Evolutionary conservation across 129 eudicot genomes (phyloP).

Genomic region (Lonicera japonica): DNA sequence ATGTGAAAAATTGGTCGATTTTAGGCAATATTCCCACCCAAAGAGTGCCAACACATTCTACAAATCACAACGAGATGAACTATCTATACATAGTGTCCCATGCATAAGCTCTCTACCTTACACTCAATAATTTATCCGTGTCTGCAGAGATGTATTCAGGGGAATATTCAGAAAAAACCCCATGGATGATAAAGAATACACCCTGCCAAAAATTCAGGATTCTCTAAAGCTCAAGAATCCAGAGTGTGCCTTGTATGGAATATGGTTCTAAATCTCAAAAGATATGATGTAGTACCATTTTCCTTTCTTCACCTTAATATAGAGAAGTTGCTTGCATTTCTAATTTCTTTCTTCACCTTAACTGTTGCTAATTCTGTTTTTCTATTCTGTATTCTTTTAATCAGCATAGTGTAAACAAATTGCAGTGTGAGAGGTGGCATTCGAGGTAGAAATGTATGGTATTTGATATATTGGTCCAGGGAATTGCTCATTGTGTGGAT

Average conservation of each 20-base stretch:
- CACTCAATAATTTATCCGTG: too few species aligned
- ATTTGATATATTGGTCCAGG: slow-evolving; percentile 93
- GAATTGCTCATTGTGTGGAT: slow-evolving; percentile 96
- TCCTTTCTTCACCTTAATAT: too few species aligned
- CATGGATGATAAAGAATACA: slow-evolving; percentile 21
- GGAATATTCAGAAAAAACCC: slow-evolving; percentile 50
- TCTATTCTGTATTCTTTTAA: not conserved
- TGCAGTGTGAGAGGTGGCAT: slow-evolving; percentile 67
- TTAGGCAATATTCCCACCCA: too few species aligned
- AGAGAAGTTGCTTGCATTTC: too few species aligned
- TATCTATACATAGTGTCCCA: too few species aligned
- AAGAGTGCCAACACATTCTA: too few species aligned
- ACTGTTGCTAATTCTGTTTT: not conserved
- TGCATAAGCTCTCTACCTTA: too few species aligned
- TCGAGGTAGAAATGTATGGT: slow-evolving; percentile 69
- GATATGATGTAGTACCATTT: not conserved
- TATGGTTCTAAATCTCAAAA: slow-evolving; percentile 10
- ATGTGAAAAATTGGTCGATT: too few species aligned
- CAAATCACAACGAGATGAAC: too few species aligned
- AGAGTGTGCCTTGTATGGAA: slow-evolving; percentile 83
- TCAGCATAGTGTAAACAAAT: slow-evolving; percentile 72
- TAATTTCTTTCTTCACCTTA: too few species aligned
- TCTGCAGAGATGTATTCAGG: slow-evolving; percentile 51
- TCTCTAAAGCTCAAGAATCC: slow-evolving; percentile 95
- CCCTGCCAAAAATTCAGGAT: slow-evolving; percentile 73